phyloP scores from a whole-genome alignment of 148 eudicot genomes.

The Diospyros lotus region DNA sequence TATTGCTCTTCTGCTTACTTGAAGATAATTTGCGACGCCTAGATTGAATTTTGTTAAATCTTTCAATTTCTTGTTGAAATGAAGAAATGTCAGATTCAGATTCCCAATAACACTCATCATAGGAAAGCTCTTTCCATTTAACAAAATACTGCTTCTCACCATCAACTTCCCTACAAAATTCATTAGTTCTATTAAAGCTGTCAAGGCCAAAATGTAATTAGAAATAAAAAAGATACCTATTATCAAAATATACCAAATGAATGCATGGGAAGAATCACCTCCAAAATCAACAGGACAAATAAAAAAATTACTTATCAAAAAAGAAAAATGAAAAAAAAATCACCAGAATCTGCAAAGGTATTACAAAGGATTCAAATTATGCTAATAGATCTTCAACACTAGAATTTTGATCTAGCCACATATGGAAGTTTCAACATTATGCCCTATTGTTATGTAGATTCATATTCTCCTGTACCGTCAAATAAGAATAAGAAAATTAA shows the following conservation, averaged over 20 bases:
- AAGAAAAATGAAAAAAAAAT: no score
- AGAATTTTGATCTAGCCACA: not conserved
- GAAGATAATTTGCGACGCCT: slow-evolving; percentile 47
- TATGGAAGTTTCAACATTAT: not conserved
- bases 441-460: not conserved
- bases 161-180: slow-evolving; percentile 49
- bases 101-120: slow-evolving; percentile 98
- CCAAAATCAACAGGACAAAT: no score
- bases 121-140: slow-evolving; percentile 82
- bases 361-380: not conserved
- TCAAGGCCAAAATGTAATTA: not conserved
- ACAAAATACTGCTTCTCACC: slow-evolving; percentile 89
- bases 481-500: not conserved
- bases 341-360: no score
- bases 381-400: not conserved
- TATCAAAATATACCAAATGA: not conserved
- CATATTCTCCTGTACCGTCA: not conserved
- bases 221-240: not conserved
- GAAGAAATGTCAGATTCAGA: slow-evolving; percentile 74
- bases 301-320: no score
- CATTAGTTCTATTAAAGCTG: not conserved
- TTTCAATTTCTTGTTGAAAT: slow-evolving; percentile 76
- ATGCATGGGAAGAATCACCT: not conserved
- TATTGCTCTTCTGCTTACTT: slow-evolving; percentile 46
- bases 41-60: slow-evolving; percentile 50